phyloP scores from a whole-genome alignment of 1,284 basidiomycete species.

The Acaromyces ingoldii region DNA sequence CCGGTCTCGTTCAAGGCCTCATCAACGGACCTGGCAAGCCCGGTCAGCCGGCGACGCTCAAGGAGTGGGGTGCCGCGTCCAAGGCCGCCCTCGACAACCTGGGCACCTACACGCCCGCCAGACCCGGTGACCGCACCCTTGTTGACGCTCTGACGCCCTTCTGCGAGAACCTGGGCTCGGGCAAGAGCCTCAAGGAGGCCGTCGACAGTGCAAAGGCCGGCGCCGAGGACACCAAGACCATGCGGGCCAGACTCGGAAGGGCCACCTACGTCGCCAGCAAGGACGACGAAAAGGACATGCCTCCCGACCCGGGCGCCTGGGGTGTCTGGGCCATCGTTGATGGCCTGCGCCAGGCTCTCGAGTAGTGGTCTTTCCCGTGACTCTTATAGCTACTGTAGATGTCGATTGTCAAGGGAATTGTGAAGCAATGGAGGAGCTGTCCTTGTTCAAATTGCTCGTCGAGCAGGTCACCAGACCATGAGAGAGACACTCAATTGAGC shows the following conservation, averaged over 20 bases:
- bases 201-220: constrained; percentile 54
- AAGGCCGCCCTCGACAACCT: constrained; percentile 42
- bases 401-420: no score
- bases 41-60: constrained; percentile 21
- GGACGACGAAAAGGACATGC: constrained; percentile 37
- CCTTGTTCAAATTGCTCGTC: no score
- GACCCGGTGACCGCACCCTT: constrained; percentile 59
- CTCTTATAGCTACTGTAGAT: no score
- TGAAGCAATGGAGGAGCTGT: no score
- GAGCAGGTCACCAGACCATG: no score
- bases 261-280: constrained; percentile 56
- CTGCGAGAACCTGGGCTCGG: constrained; percentile 51
- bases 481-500: no score
- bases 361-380: no score
- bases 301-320: constrained; percentile 60
- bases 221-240: constrained; percentile 56
- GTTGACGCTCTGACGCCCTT: constrained; percentile 59
- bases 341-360: constrained; percentile 36
- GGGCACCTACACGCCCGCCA: constrained; percentile 57
- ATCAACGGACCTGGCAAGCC: constrained; percentile 20
- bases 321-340: constrained; percentile 55
- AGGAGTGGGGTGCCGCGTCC: constrained; percentile 43
- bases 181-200: constrained; percentile 49
- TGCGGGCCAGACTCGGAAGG: constrained; percentile 57
- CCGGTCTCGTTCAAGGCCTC: constrained; percentile 51